A percentile compares a stretch with the other conserved stretches of the same genome.
These are phyloP conservation scores for Akanthomyces uredinophilus DNA, from an alignment of 2,329 filamentous ascomycete genomes.

Conservation along the genomic window DNA sequence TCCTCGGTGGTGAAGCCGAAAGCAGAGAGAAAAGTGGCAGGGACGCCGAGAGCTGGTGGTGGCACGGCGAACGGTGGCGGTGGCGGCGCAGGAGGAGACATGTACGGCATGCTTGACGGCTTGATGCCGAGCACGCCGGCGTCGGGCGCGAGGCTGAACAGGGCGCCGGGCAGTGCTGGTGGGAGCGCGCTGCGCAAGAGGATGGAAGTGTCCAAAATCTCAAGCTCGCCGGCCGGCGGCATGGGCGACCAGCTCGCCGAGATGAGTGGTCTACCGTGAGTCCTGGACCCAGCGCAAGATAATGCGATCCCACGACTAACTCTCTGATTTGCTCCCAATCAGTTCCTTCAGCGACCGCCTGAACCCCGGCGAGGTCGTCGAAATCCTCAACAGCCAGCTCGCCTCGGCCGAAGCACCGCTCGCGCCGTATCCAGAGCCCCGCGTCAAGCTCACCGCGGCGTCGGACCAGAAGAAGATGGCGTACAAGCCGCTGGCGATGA, in stretches of 20 bases:
- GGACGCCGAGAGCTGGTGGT: slow-evolving; percentile 52
- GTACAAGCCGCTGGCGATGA: slow-evolving; percentile 94
- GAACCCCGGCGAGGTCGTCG: slow-evolving; percentile 76
- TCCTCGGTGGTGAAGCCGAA: slow-evolving; percentile 27
- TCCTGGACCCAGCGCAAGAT: neutral
- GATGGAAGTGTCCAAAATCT: slow-evolving; percentile 25
- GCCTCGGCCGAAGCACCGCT: slow-evolving; percentile 62
- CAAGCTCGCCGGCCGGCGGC: slow-evolving; percentile 30
- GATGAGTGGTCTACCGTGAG: slow-evolving; percentile 27
- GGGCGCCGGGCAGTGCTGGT: slow-evolving; percentile 20
- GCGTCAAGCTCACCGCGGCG: slow-evolving; percentile 78
- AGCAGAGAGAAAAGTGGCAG: slow-evolving; percentile 55
- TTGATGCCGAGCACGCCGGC: slow-evolving; percentile 60
- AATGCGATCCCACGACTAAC: slow-evolving; percentile 9
- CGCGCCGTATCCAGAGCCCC: slow-evolving; percentile 66
- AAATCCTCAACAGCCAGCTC: slow-evolving; percentile 77
- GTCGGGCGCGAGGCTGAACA: slow-evolving; percentile 39
- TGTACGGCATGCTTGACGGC: slow-evolving; percentile 79
- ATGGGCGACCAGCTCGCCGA: slow-evolving; percentile 30
- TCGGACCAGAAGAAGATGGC: slow-evolving; percentile 86
- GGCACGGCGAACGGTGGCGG: slow-evolving; percentile 47
- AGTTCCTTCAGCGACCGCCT: slow-evolving; percentile 64
- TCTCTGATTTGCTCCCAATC: neutral
- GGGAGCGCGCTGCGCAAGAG: slow-evolving; percentile 30
- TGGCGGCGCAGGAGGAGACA: slow-evolving; percentile 54